These are phyloP conservation scores for Rostrohypoxylon terebratum DNA, from an alignment of 495 filamentous ascomycete genomes.

Conservation along the genomic window DNA sequence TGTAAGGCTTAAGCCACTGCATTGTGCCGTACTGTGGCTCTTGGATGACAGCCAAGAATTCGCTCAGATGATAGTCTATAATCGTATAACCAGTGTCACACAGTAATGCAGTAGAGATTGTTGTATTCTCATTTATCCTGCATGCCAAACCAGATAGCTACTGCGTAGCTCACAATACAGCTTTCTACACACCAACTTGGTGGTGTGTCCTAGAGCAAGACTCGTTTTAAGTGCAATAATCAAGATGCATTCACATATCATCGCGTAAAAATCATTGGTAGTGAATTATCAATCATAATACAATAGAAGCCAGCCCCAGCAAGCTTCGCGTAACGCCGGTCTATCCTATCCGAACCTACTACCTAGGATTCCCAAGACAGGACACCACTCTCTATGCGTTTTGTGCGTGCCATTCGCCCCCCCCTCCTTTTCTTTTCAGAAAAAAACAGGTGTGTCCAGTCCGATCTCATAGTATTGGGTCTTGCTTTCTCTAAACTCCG, in stretches of 20 bases:
- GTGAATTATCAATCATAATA: slow-evolving; percentile 22
- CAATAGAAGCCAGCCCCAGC: slow-evolving; percentile 23
- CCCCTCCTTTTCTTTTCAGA: slow-evolving; percentile 15
- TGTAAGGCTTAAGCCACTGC: neutral
- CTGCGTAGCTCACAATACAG: too few species aligned
- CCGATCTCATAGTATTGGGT: slow-evolving; percentile 19
- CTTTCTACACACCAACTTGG: too few species aligned
- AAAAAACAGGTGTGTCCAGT: slow-evolving; percentile 13
- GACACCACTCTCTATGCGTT: slow-evolving; percentile 25
- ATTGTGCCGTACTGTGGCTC: neutral
- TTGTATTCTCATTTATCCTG: too few species aligned
- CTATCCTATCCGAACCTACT: slow-evolving; percentile 25
- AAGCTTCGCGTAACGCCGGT: slow-evolving; percentile 26
- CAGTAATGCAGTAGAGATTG: too few species aligned
- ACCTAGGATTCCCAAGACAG: slow-evolving; percentile 18
- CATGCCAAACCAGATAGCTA: too few species aligned
- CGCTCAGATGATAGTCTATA: neutral
- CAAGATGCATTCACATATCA: neutral
- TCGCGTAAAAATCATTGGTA: neutral
- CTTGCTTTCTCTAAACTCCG: slow-evolving; percentile 19
- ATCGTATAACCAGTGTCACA: neutral
- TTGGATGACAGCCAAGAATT: neutral
- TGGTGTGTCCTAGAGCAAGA: too few species aligned
- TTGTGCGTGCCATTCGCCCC: slow-evolving; percentile 9
- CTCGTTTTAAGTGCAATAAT: neutral